Conservation (phyloP, 768 basidiomycete species). For the Xerocomus brunneocitrinus region DNA sequence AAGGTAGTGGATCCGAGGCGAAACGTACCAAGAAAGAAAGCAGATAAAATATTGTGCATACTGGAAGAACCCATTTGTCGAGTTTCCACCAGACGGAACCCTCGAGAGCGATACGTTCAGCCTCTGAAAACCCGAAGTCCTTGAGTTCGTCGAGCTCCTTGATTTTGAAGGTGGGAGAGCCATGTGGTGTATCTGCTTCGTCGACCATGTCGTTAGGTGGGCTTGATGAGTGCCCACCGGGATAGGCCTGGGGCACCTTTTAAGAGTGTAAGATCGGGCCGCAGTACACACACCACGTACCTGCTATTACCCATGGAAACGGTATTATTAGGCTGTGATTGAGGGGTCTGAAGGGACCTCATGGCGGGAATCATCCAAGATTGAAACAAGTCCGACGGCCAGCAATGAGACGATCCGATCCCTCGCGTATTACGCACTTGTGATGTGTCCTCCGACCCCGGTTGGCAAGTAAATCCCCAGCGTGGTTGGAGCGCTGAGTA, state of each 20-base stretch:
- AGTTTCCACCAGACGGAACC: conserved; percentile 45
- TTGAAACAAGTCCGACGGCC: not conserved
- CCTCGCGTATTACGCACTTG: not conserved
- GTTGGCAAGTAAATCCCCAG: not conserved
- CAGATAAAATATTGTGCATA: conserved; percentile 47
- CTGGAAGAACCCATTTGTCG: conserved; percentile 44
- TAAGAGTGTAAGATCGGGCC: not conserved
- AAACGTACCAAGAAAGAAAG: conserved; percentile 49
- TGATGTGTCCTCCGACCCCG: not conserved
- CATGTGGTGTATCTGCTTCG: not conserved
- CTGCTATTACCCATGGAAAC: not conserved
- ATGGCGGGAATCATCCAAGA: not conserved
- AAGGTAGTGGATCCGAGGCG: not conserved
- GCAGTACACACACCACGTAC: not conserved
- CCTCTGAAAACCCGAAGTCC: conserved; percentile 10
- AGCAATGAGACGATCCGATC: not conserved
- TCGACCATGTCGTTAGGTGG: conserved; percentile 3
- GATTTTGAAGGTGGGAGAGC: not conserved
- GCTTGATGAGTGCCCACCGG: not conserved
- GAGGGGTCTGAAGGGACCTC: not conserved
- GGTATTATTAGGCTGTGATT: not conserved
- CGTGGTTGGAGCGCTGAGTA: not conserved
- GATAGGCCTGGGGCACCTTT: not conserved
- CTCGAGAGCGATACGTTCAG: conserved; percentile 30
- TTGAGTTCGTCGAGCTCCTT: conserved; percentile 8